Conservation (phyloP, 2,329 filamentous ascomycete genomes). For the Cercospora sesami region DNA sequence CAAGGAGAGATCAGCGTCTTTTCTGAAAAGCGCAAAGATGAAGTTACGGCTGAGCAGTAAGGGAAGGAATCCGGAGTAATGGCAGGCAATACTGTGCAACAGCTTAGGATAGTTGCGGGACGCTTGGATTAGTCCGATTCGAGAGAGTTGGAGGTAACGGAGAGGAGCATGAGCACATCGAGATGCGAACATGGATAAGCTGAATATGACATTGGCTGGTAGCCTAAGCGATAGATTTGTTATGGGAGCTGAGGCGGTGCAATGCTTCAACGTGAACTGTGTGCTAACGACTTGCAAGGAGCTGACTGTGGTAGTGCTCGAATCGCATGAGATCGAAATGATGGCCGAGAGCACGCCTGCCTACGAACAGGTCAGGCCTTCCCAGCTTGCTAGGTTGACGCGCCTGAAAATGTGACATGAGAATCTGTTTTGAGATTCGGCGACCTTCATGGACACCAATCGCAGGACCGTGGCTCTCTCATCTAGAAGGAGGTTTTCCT, state of each 20-base stretch:
- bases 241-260: conserved; percentile 3
- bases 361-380: not conserved
- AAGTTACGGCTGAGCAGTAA: conserved; percentile 1
- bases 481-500: not conserved
- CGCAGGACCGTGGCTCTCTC: not conserved
- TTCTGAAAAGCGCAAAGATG: not conserved
- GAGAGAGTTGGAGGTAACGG: not conserved
- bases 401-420: not conserved
- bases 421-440: not conserved
- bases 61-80: not conserved
- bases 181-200: conserved; percentile 10
- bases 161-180: conserved; percentile 2
- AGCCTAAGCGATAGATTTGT: conserved; percentile 14
- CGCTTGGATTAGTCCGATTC: not conserved
- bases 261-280: not conserved
- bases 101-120: not conserved
- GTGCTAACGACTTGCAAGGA: not conserved
- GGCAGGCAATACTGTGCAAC: not conserved
- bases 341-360: not conserved
- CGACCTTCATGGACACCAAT: not conserved
- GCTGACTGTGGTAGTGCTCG: not conserved
- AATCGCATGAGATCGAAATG: not conserved
- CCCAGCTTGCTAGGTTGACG: not conserved
- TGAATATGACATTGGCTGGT: conserved; percentile 1
- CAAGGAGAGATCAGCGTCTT: not conserved